Base-by-base conservation (phyloP, 345 rosid species). In the Gossypium australe region DNA sequence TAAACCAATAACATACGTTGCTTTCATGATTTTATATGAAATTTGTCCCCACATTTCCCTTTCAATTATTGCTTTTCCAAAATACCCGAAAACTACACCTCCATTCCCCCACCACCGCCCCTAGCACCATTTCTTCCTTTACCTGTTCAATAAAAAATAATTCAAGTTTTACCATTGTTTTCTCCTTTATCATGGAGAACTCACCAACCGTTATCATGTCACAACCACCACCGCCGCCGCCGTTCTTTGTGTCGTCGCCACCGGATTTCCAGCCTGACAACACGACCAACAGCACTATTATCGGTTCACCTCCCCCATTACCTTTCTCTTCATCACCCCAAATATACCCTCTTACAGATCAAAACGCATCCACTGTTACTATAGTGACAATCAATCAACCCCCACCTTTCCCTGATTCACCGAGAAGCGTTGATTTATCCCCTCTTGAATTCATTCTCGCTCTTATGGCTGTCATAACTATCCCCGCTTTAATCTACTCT, bases 401-500 rank as follows among this genome's bases (percentile, higher is more conserved):
- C 0, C 89, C 89, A 27, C 86, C 92, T 1, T 87, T 90, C 79
- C 93, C 97, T 0, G 80, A 81, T 0, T 67, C 89, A 9, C 79
- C 93, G 3, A 78, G 86, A 11, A 84, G 78, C 76, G 78, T 88
- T 55, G 93, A 90, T 79, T 65, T 94, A 29, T 81, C 97, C 14
- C 90, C 97, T 48, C 85, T 92, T 8, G 86, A 84, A 78, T 83
- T 90, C 81, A 78, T 90, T 20, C 88, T 94, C 41, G 89, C 86
- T 47, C 74, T 94, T 72, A 47, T 94, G 16, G 97, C 98, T 1
- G 48, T 92, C 74, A 70, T 94, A 85, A 85, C 93, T 58, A 84
- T 92, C 83, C 92, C 93, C 7, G 81, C 85, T 72, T 73, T 94
- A 81, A 84, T 84, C 80, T 94, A 84, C 85, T 83, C 93, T 61